These are phyloP conservation scores for Meyerozyma elateridarum DNA, from an alignment of 1,139 yeast genomes.

Conservation along the genomic window DNA sequence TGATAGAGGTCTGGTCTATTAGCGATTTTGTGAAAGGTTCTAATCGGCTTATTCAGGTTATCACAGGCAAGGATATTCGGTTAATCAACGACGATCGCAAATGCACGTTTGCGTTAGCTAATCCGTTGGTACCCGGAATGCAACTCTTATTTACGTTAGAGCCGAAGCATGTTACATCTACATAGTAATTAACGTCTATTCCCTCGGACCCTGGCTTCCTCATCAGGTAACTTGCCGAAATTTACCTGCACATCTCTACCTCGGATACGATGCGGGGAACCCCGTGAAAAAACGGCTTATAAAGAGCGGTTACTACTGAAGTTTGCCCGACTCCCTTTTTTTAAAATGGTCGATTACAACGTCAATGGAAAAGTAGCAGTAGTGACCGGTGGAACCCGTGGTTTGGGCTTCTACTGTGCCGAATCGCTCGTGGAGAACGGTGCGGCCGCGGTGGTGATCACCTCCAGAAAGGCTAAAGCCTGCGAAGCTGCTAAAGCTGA, in stretches of 20 bases:
- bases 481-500: slow-evolving; percentile 55
- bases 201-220: no score
- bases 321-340: not conserved
- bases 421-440: slow-evolving; percentile 63
- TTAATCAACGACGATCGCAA: slow-evolving; percentile 40
- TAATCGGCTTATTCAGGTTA: slow-evolving; percentile 62
- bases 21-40: slow-evolving; percentile 46
- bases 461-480: slow-evolving; percentile 63
- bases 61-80: slow-evolving; percentile 63
- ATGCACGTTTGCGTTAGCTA: slow-evolving; percentile 57
- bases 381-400: slow-evolving; percentile 78
- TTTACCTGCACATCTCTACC: no score
- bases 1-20: slow-evolving; percentile 65
- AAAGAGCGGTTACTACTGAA: no score
- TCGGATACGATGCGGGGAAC: no score
- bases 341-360: slow-evolving; percentile 38
- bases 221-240: no score
- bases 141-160: slow-evolving; percentile 45
- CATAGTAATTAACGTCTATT: no score
- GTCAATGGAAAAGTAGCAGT: slow-evolving; percentile 66
- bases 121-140: slow-evolving; percentile 62
- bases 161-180: not conserved
- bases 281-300: no score
- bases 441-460: slow-evolving; percentile 57
- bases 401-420: slow-evolving; percentile 67